Percentiles rank a stretch among this genome's conserved stretches.
Conservation (phyloP, 257 asterid species). For the Paulownia fortunei region DNA sequence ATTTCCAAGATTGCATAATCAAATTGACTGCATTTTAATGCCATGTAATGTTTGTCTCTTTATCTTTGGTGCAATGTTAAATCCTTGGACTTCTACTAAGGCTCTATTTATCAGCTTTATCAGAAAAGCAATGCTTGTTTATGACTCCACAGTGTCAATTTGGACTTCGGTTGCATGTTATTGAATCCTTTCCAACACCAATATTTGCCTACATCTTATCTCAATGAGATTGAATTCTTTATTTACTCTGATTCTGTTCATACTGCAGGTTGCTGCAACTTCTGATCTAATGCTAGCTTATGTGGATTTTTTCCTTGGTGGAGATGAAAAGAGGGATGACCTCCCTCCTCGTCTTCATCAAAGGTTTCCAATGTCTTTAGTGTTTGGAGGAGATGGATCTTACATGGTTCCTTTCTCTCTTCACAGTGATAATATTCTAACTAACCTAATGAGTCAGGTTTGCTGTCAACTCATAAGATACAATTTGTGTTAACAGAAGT, state of each 20-base stretch:
- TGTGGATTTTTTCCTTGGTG: constrained; percentile 94
- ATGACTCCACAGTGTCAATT: neutral
- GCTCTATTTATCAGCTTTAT: neutral
- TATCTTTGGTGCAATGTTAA: neutral
- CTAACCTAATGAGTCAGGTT: constrained; percentile 90
- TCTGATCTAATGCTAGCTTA: constrained; percentile 87
- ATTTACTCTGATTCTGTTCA: constrained; percentile 26
- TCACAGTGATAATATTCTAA: constrained; percentile 76
- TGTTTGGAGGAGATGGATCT: constrained; percentile 93
- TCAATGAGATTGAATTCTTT: constrained; percentile 26
- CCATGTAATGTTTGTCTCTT: neutral
- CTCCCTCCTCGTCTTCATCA: constrained; percentile 89
- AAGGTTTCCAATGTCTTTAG: constrained; percentile 77
- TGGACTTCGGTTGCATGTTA: constrained; percentile 1
- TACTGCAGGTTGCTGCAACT: constrained; percentile 78
- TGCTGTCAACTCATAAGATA: constrained; percentile 21
- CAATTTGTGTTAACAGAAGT: constrained; percentile 17
- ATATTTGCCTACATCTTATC: constrained; percentile 15
- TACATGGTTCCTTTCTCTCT: constrained; percentile 91
- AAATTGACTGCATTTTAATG: neutral
- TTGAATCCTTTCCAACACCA: constrained; percentile 8
- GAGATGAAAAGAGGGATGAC: constrained; percentile 86
- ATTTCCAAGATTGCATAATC: neutral
- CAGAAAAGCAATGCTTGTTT: neutral
- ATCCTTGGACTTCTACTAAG: constrained; percentile 18